Evolutionary conservation across 2,329 filamentous ascomycete genomes (phyloP).

Genomic region (Beauveria rudraprayagi): DNA sequence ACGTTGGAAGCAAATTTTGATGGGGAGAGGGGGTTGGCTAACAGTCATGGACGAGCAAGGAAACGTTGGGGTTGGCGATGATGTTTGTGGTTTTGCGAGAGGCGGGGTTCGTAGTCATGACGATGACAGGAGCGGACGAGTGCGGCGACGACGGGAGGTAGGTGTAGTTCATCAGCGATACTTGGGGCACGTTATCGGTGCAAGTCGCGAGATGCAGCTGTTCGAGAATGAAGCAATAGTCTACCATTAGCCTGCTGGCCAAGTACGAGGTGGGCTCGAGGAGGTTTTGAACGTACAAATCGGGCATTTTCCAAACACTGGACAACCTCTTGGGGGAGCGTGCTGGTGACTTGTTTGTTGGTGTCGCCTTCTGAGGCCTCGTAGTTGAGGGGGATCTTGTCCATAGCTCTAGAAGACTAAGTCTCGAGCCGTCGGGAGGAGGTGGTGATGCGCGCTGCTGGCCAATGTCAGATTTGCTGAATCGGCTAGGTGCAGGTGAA

Average conservation of each 20-base stretch:
- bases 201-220: conserved; percentile 95
- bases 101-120: conserved; percentile 82
- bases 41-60: conserved; percentile 92
- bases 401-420: conserved; percentile 29
- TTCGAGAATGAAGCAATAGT: not conserved
- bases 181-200: conserved; percentile 73
- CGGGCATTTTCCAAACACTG: conserved; percentile 90
- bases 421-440: not conserved
- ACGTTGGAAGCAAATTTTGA: not conserved
- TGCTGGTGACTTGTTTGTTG: conserved; percentile 59
- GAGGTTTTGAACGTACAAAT: conserved; percentile 54
- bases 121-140: conserved; percentile 67
- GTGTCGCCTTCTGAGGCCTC: conserved; percentile 68
- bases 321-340: conserved; percentile 75
- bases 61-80: conserved; percentile 75
- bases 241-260: not conserved
- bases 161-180: conserved; percentile 98
- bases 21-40: conserved; percentile 14
- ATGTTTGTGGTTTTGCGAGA: conserved; percentile 79
- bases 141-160: conserved; percentile 77
- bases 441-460: not conserved
- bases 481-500: not conserved
- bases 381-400: conserved; percentile 64
- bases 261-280: not conserved
- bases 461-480: not conserved